Evolutionary conservation across 768 basidiomycete genomes (phyloP).

Genomic region (Gymnopilus dilepis): DNA sequence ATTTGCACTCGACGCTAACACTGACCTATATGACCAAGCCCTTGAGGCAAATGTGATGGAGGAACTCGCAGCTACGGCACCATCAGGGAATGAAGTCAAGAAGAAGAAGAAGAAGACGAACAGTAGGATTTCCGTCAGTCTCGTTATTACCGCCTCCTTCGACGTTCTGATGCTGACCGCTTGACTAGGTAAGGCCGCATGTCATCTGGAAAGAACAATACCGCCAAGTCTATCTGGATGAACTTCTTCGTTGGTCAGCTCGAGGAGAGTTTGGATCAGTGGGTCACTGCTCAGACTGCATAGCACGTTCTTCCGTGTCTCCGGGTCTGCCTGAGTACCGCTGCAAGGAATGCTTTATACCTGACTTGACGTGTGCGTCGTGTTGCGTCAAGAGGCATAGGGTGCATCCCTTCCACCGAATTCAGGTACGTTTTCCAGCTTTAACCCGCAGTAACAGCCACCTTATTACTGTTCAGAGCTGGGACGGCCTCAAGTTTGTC

Average conservation of each 20-base stretch:
- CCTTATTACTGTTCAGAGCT: background rate
- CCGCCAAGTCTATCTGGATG: conserved; percentile 9
- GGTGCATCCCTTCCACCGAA: background rate
- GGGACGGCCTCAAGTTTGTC: background rate
- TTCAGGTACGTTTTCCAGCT: background rate
- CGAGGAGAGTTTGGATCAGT: conserved; percentile 1
- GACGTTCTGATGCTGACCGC: background rate
- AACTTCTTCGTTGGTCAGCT: conserved; percentile 14
- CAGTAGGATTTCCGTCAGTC: background rate
- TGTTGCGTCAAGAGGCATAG: conserved; percentile 10
- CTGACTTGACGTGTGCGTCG: background rate
- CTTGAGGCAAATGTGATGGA: background rate
- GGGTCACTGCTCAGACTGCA: conserved; percentile 11
- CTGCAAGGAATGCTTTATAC: conserved; percentile 8
- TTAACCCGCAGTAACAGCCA: background rate
- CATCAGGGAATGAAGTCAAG: background rate
- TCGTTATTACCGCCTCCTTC: background rate
- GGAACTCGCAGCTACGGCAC: background rate
- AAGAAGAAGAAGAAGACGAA: background rate
- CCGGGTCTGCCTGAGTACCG: background rate
- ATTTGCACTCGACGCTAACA: background rate
- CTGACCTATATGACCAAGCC: background rate
- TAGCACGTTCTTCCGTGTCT: background rate
- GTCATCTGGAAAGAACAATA: conserved; percentile 13
- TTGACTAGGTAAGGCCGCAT: conserved; percentile 6